Percentiles rank a stretch among this genome's conserved stretches.
Evolutionary conservation across 441 rosid genomes (phyloP).

Genomic region (Iberis amara): DNA sequence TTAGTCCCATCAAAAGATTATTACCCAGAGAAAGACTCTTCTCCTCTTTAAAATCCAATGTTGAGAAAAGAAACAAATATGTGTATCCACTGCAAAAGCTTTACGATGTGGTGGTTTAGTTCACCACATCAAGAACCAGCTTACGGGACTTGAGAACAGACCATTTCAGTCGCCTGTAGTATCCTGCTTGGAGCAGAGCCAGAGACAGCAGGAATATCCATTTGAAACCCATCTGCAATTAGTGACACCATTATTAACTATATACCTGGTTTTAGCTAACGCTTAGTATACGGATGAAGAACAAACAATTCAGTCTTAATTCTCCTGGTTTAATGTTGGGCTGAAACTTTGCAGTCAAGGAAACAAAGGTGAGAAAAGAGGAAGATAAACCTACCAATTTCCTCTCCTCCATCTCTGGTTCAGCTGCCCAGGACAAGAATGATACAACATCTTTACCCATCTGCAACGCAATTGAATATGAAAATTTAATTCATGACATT

Average conservation of each 20-base stretch:
- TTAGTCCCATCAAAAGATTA: not conserved
- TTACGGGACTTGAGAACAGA: slow-evolving; percentile 81
- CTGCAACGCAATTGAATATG: slow-evolving; percentile 35
- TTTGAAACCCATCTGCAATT: slow-evolving; percentile 91
- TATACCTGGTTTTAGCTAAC: no score
- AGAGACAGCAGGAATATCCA: slow-evolving; percentile 90
- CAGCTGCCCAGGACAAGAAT: slow-evolving; percentile 95
- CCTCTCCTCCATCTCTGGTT: slow-evolving; percentile 98
- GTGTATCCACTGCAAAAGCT: not conserved
- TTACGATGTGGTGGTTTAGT: slow-evolving; percentile 34
- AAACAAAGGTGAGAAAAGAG: not conserved
- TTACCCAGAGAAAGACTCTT: slow-evolving; percentile 24
- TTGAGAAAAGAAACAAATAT: slow-evolving; percentile 7
- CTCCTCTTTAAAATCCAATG: slow-evolving; percentile 13
- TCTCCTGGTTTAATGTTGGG: not conserved
- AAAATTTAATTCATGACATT: slow-evolving; percentile 3
- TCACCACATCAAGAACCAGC: slow-evolving; percentile 80
- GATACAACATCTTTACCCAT: slow-evolving; percentile 96
- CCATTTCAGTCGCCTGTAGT: slow-evolving; percentile 85
- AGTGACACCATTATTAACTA: slow-evolving; percentile 1
- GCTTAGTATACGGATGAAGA: no score
- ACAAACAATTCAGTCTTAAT: no score
- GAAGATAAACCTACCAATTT: slow-evolving; percentile 52
- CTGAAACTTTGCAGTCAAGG: no score
- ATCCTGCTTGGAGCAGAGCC: slow-evolving; percentile 91